Percentiles rank a stretch among this genome's conserved stretches.
Conservation (phyloP, 176 grass and related monocot species). For the Otatea glauca region DNA sequence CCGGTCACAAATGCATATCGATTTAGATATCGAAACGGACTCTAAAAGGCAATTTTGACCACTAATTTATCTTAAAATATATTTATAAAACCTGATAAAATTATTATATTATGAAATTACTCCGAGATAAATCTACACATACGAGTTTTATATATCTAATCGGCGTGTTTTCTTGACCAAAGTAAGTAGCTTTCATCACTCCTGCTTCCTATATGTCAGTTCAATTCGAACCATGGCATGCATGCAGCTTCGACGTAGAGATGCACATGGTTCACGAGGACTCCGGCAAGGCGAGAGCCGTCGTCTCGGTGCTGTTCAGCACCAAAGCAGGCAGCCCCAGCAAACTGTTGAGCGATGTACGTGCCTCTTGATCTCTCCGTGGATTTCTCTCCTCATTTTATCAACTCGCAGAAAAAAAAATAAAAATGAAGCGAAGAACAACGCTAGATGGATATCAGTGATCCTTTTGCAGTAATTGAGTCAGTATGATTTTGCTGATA, state of each 20-base stretch:
- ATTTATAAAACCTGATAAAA: no score
- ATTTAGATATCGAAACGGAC: no score
- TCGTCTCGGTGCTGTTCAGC: constrained; percentile 64
- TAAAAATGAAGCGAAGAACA: not conserved
- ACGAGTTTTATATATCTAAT: no score
- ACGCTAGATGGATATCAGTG: not conserved
- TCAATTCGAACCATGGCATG: not conserved
- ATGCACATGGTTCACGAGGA: constrained; percentile 79
- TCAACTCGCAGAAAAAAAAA: not conserved
- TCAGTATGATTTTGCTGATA: not conserved
- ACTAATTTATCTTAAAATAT: no score
- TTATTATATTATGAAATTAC: no score
- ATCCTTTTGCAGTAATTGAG: not conserved
- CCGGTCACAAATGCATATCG: no score
- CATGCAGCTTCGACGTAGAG: constrained; percentile 58
- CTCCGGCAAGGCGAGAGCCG: constrained; percentile 49
- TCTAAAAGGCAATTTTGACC: no score
- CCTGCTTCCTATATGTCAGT: not conserved
- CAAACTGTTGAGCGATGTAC: constrained; percentile 51
- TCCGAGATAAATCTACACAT: no score
- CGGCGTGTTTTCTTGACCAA: no score
- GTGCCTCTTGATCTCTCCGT: not conserved
- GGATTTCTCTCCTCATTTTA: not conserved
- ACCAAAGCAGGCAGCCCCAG: constrained; percentile 27
- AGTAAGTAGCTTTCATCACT: not conserved